Conservation (phyloP, 2,329 filamentous ascomycete species). For the Falciphora oryzae region DNA sequence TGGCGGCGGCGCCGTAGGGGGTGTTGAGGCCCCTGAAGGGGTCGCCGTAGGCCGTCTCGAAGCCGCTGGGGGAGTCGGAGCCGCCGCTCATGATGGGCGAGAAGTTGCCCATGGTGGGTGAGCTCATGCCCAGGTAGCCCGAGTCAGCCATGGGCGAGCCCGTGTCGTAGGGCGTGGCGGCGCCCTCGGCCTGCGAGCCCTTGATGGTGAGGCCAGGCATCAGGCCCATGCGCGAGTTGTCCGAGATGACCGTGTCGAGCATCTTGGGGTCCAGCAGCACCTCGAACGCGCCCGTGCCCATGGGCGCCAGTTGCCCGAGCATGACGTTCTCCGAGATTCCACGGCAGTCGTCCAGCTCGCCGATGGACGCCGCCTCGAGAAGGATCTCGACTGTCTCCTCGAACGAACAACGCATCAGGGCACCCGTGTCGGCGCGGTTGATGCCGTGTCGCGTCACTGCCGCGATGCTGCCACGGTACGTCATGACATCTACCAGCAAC, state of each 20-base stretch:
- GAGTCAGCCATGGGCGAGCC: slow-evolving; percentile 73
- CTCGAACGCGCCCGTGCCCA: slow-evolving; percentile 95
- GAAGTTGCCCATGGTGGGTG: slow-evolving; percentile 60
- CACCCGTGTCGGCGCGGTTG: slow-evolving; percentile 95
- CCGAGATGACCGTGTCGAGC: slow-evolving; percentile 89
- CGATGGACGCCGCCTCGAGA: slow-evolving; percentile 87
- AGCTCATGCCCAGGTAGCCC: slow-evolving; percentile 58
- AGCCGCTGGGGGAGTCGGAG: slow-evolving; percentile 64
- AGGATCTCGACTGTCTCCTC: slow-evolving; percentile 99
- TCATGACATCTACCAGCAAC: slow-evolving; percentile 96
- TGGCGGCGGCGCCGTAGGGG: slow-evolving; percentile 57
- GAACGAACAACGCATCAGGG: slow-evolving; percentile 98
- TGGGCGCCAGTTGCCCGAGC: slow-evolving; percentile 92
- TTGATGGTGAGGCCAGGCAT: slow-evolving; percentile 76
- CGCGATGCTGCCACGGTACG: slow-evolving; percentile 86
- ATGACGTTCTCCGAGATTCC: slow-evolving; percentile 99
- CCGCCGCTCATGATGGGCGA: slow-evolving; percentile 72
- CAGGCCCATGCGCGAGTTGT: slow-evolving; percentile 80
- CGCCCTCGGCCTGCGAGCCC: slow-evolving; percentile 69
- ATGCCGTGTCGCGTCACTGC: slow-evolving; percentile 98
- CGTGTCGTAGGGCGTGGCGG: slow-evolving; percentile 90
- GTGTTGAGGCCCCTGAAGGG: slow-evolving; percentile 49
- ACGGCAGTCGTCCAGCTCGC: slow-evolving; percentile 94
- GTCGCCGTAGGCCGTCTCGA: slow-evolving; percentile 54
- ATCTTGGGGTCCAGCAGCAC: slow-evolving; percentile 90